Conservation (phyloP, 345 rosid genomes). For the Garcia nutans region DNA sequence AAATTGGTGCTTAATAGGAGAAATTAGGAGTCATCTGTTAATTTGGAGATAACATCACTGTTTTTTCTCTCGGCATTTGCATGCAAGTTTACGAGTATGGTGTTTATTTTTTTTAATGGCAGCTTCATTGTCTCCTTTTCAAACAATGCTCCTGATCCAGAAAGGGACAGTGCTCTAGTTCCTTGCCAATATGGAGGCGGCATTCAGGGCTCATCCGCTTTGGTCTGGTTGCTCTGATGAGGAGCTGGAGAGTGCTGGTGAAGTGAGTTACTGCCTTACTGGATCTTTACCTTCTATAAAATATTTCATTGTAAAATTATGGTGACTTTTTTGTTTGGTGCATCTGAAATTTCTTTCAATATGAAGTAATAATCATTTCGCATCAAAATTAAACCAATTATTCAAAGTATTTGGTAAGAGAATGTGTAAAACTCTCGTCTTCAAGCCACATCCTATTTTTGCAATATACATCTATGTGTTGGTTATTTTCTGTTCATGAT, state of each 20-base stretch:
- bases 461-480: neutral
- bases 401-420: neutral
- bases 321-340: neutral
- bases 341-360: neutral
- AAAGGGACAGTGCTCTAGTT: conserved; percentile 69
- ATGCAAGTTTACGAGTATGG: conserved; percentile 2
- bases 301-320: neutral
- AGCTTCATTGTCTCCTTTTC: conserved; percentile 86
- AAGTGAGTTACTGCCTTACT: conserved; percentile 46
- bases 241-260: conserved; percentile 91
- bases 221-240: conserved; percentile 97
- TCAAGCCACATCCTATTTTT: neutral
- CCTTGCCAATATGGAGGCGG: conserved; percentile 77
- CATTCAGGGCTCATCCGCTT: conserved; percentile 88
- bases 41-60: neutral
- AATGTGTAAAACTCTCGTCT: neutral
- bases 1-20: too few relatives aligned
- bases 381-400: neutral
- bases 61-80: neutral
- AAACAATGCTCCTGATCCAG: conserved; percentile 85
- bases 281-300: neutral
- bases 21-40: too few relatives aligned
- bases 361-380: neutral
- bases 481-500: neutral
- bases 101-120: conserved; percentile 30